Conservation (phyloP, 108 stramenopile species). For the Cyclostephanos invisitatus region DNA sequence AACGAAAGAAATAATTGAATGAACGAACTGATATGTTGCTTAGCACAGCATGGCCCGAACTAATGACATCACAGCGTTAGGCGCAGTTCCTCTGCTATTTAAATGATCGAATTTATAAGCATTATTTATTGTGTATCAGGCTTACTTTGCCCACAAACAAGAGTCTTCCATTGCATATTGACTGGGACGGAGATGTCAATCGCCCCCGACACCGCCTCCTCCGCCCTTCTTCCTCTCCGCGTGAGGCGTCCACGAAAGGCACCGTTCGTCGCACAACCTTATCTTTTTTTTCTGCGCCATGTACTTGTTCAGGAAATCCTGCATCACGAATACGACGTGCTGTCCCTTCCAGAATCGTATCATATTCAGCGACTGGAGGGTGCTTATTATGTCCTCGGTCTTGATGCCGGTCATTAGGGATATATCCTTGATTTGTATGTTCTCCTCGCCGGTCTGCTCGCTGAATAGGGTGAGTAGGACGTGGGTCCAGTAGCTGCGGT, state of each 20-base stretch:
- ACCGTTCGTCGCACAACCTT: slow-evolving; percentile 68
- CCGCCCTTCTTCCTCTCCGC: slow-evolving; percentile 52
- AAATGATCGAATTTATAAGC: no score
- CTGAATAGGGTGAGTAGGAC: slow-evolving; percentile 70
- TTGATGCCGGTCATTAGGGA: slow-evolving; percentile 90
- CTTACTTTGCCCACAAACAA: no score
- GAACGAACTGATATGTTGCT: no score
- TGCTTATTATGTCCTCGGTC: slow-evolving; percentile 96
- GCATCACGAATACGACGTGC: slow-evolving; percentile 92
- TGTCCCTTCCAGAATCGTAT: slow-evolving; percentile 99
- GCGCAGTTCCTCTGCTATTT: no score
- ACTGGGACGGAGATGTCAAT: no score
- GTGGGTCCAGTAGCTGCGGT: slow-evolving; percentile 94
- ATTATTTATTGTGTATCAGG: no score
- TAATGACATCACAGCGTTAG: no score
- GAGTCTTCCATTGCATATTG: no score
- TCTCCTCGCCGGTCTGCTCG: slow-evolving; percentile 47
- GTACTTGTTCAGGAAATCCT: slow-evolving; percentile 72
- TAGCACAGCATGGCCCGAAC: no score
- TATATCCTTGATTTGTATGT: slow-evolving; percentile 86
- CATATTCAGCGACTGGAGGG: slow-evolving; percentile 93
- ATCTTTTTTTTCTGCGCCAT: slow-evolving; percentile 71
- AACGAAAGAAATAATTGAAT: no score
- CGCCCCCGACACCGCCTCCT: slow-evolving; percentile 2
- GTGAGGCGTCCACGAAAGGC: slow-evolving; percentile 66